Conservation (phyloP, 108 stramenopile genomes). For the Fistulifera solaris region DNA sequence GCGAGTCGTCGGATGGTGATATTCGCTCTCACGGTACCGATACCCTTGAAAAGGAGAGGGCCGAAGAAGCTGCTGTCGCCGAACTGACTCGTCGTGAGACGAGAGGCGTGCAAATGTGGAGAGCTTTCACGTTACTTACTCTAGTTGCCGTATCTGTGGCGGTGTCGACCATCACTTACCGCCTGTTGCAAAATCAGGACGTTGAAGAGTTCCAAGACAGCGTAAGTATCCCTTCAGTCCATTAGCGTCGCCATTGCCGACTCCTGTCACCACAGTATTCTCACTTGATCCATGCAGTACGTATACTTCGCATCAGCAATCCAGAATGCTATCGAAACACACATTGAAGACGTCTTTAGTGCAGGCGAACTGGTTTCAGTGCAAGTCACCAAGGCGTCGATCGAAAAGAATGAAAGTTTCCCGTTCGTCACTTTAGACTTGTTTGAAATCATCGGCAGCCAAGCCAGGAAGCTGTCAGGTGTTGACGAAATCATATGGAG, state of each 20-base stretch:
- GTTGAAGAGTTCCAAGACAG: neutral
- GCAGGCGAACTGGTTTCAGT: neutral
- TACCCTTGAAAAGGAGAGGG: too few relatives aligned
- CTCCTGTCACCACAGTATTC: neutral
- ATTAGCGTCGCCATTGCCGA: neutral
- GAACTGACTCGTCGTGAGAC: constrained; percentile 3
- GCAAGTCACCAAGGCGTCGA: neutral
- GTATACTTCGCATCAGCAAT: neutral
- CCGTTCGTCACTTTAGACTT: constrained; percentile 9
- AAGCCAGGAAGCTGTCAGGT: constrained; percentile 4
- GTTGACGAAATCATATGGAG: constrained; percentile 2
- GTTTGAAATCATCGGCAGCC: constrained; percentile 3
- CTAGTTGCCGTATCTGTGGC: neutral
- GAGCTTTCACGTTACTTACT: neutral
- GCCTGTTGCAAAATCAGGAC: neutral
- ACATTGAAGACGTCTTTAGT: neutral
- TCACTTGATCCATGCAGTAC: constrained; percentile 4
- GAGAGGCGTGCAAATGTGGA: neutral
- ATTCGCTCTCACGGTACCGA: too few relatives aligned
- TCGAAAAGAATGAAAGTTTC: constrained; percentile 2
- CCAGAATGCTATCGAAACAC: neutral
- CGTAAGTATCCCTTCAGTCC: neutral
- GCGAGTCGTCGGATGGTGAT: too few relatives aligned
- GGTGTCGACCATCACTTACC: neutral
- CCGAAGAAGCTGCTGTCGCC: neutral